These are phyloP conservation scores for Camelina neglecta DNA, from an alignment of 345 rosid genomes.

Conservation along the genomic window DNA sequence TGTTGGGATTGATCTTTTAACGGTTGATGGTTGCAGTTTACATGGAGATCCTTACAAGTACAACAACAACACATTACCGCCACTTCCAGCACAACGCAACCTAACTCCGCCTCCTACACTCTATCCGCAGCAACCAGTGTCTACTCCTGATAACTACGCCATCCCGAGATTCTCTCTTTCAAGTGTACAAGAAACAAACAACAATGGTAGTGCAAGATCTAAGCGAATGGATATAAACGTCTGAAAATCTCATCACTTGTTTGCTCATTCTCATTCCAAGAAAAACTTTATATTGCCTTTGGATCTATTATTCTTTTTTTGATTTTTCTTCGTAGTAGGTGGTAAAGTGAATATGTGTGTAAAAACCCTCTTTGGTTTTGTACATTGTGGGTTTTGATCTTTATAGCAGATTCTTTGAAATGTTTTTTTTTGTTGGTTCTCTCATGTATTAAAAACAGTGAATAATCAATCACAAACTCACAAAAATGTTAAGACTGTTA, in stretches of 20 bases:
- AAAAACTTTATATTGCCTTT: conserved; percentile 23
- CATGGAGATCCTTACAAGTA: conserved; percentile 67
- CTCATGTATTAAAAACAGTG: conserved; percentile 13
- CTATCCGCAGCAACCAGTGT: conserved; percentile 92
- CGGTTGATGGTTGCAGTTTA: conserved; percentile 55
- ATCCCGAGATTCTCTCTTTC: conserved; percentile 71
- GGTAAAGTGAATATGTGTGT: conserved; percentile 39
- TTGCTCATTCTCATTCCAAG: conserved; percentile 16
- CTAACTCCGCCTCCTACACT: conserved; percentile 96
- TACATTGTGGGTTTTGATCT: conserved; percentile 28
- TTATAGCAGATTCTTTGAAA: conserved; percentile 31
- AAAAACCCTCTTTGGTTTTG: conserved; percentile 32
- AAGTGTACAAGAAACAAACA: conserved; percentile 60
- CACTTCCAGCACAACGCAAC: conserved; percentile 92
- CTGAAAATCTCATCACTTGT: conserved; percentile 30
- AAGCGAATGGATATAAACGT: conserved; percentile 90
- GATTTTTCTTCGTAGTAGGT: conserved; percentile 18
- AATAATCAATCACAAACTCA: not conserved
- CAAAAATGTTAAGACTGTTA: not conserved
- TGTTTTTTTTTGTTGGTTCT: not conserved
- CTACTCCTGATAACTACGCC: conserved; percentile 63
- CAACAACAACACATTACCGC: conserved; percentile 77
- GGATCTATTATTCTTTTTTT: conserved; percentile 34
- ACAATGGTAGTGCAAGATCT: conserved; percentile 60
- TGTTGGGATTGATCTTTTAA: not conserved